Conservation (phyloP, 371 early-diverging fungal genomes). For the Mortierella sp. region DNA sequence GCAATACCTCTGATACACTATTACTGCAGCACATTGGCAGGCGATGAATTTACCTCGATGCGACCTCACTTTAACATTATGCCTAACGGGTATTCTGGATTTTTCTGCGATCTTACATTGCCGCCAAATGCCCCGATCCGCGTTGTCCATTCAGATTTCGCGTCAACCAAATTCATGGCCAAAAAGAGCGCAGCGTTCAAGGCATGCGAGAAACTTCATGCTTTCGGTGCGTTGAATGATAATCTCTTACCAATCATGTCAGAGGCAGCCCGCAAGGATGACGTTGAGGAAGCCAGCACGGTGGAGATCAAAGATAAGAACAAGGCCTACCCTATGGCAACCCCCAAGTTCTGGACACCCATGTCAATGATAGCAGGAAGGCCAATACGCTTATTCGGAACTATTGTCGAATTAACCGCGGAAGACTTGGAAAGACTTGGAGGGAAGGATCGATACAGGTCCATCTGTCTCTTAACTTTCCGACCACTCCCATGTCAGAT, state of each 20-base stretch:
- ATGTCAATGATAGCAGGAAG: background rate
- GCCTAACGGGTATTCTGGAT: slow-evolving; percentile 19
- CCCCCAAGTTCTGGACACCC: slow-evolving; percentile 25
- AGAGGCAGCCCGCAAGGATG: slow-evolving; percentile 5
- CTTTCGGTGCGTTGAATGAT: slow-evolving; percentile 76
- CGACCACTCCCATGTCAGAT: slow-evolving; percentile 57
- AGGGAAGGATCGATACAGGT: slow-evolving; percentile 54
- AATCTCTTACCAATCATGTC: slow-evolving; percentile 68
- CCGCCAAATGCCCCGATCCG: slow-evolving; percentile 77
- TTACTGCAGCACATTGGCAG: slow-evolving; percentile 72
- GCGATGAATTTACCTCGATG: slow-evolving; percentile 61
- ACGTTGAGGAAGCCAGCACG: slow-evolving; percentile 2
- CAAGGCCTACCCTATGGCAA: slow-evolving; percentile 11
- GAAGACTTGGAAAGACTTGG: slow-evolving; percentile 13
- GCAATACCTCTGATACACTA: slow-evolving; percentile 68
- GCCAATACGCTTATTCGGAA: slow-evolving; percentile 1
- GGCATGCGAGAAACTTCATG: slow-evolving; percentile 73
- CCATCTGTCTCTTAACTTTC: slow-evolving; percentile 61
- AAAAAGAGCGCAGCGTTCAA: slow-evolving; percentile 80
- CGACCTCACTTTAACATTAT: slow-evolving; percentile 61
- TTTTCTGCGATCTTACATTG: slow-evolving; percentile 62
- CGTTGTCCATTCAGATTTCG: slow-evolving; percentile 62
- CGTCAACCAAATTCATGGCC: slow-evolving; percentile 71
- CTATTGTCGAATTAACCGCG: slow-evolving; percentile 4
- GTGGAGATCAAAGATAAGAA: slow-evolving; percentile 14